Evolutionary conservation across 129 eudicot genomes (phyloP).

Genomic region (Solidago caesia): DNA sequence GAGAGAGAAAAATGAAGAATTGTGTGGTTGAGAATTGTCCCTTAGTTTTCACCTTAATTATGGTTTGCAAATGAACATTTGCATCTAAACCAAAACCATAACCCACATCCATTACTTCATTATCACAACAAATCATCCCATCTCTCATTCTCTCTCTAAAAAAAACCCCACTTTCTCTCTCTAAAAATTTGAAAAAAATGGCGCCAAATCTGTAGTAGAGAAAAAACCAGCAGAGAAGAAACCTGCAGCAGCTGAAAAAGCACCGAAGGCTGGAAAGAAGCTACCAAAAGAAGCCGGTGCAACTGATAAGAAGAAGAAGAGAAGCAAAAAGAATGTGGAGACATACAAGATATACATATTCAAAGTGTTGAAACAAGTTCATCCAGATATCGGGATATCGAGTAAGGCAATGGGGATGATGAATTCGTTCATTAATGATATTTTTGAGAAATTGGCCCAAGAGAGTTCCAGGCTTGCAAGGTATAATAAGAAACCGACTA

Average conservation of each 20-base stretch:
- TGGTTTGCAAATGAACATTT: no score
- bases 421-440: constrained; percentile 12
- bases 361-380: constrained; percentile 20
- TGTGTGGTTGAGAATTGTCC: no score
- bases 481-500: constrained; percentile 1
- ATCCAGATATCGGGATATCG: constrained; percentile 18
- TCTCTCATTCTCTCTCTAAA: no score
- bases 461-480: constrained; percentile 25
- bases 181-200: no score
- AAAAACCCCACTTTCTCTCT: no score
- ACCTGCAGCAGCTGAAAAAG: neutral
- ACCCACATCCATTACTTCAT: no score
- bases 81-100: no score
- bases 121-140: no score
- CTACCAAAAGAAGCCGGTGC: neutral
- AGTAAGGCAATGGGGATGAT: constrained; percentile 18
- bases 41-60: no score
- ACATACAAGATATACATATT: constrained; percentile 12
- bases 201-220: no score
- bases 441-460: constrained; percentile 28
- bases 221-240: neutral
- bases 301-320: constrained; percentile 17
- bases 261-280: neutral
- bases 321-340: constrained; percentile 15
- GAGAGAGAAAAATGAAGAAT: no score